These are phyloP conservation scores for Lithocarpus polystachyus DNA, from an alignment of 306 rosid species.

Conservation along the genomic window DNA sequence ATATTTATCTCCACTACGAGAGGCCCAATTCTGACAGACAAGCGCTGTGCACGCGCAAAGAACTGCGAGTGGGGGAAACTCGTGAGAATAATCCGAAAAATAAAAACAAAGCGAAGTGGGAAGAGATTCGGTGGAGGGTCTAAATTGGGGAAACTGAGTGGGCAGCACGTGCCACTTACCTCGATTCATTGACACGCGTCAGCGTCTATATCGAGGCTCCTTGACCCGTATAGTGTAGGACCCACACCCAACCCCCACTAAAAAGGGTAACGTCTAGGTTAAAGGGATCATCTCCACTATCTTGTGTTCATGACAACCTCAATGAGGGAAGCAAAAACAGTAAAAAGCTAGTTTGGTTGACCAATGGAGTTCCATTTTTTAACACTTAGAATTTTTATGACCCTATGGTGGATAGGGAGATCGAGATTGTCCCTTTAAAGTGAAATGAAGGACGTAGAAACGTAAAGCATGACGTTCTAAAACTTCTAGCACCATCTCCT, in stretches of 20 bases:
- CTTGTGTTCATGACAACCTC: background rate
- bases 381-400: too few species aligned
- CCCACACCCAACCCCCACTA: background rate
- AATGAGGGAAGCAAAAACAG: background rate
- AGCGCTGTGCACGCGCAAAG: background rate
- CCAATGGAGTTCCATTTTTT: too few species aligned
- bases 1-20: background rate
- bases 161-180: background rate
- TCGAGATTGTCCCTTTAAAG: too few species aligned
- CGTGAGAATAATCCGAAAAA: background rate
- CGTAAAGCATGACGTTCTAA: background rate
- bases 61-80: background rate
- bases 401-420: too few species aligned
- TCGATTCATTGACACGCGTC: background rate
- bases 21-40: background rate
- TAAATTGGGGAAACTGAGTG: background rate
- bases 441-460: background rate
- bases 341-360: background rate
- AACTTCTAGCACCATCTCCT: too few species aligned
- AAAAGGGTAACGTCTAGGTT: background rate
- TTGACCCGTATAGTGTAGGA: background rate
- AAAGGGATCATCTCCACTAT: background rate
- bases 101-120: background rate
- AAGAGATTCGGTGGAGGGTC: constrained; percentile 6
- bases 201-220: background rate